These are phyloP conservation scores for Suillus alpinus DNA, from an alignment of 768 basidiomycete genomes.

Conservation along the genomic window DNA sequence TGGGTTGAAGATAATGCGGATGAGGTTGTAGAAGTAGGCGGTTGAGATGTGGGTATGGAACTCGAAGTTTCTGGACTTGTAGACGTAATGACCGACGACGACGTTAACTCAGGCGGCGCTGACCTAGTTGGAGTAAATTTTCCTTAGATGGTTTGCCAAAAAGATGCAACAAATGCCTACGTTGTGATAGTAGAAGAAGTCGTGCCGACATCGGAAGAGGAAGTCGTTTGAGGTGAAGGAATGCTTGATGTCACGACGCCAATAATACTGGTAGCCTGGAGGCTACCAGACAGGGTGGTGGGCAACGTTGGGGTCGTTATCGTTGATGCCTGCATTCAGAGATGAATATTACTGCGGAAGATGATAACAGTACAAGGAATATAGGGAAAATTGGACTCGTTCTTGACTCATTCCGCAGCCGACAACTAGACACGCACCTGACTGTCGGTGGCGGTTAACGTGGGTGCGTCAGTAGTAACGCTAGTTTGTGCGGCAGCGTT, in stretches of 20 bases:
- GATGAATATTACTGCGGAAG: not conserved
- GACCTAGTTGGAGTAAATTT: not conserved
- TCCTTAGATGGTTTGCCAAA: not conserved
- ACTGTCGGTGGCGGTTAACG: not conserved
- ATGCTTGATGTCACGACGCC: not conserved
- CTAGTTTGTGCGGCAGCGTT: not conserved
- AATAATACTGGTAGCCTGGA: not conserved
- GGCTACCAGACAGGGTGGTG: not conserved
- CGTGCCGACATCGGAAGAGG: not conserved
- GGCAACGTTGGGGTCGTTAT: not conserved
- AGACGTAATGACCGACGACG: not conserved
- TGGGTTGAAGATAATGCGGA: slow-evolving; percentile 1
- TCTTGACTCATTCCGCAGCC: not conserved
- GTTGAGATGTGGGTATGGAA: slow-evolving; percentile 1
- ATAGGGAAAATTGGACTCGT: not conserved
- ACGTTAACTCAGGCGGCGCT: not conserved
- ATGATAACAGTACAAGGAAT: not conserved
- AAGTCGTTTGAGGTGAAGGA: not conserved
- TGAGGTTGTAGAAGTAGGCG: not conserved
- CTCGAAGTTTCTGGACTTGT: not conserved
- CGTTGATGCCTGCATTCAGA: not conserved
- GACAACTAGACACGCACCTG: not conserved
- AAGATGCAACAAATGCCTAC: slow-evolving; percentile 1
- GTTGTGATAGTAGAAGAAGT: slow-evolving; percentile 14
- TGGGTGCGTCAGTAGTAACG: not conserved